Evolutionary conservation across 768 basidiomycete species (phyloP).

Genomic region (Chalciporus sphaerocephalus): DNA sequence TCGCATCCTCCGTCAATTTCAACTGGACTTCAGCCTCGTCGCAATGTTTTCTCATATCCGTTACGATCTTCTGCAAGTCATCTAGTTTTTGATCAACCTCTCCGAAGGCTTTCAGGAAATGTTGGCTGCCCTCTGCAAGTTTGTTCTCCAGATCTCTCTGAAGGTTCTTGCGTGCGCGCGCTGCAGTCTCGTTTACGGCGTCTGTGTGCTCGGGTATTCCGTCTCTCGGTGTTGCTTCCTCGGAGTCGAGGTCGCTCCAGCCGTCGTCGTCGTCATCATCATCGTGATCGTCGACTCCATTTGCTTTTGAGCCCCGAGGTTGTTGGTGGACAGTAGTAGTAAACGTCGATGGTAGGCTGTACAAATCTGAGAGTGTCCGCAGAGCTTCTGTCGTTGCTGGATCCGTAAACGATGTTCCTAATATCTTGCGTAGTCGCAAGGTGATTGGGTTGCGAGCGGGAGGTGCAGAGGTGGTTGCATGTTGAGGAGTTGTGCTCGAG

Average conservation of each 20-base stretch:
- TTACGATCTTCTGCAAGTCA: slow-evolving; percentile 70
- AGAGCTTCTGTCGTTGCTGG: slow-evolving; percentile 76
- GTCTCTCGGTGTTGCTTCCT: slow-evolving; percentile 8
- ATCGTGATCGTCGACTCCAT: no score
- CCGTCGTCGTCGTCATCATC: slow-evolving; percentile 34
- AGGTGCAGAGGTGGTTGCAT: slow-evolving; percentile 8
- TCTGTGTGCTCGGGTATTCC: slow-evolving; percentile 20
- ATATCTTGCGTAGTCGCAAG: slow-evolving; percentile 85
- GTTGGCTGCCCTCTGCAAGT: slow-evolving; percentile 74
- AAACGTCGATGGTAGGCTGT: slow-evolving; percentile 36
- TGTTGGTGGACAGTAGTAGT: slow-evolving; percentile 6
- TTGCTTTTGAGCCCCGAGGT: slow-evolving; percentile 12
- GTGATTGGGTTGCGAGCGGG: slow-evolving; percentile 65
- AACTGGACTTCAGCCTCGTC: slow-evolving; percentile 81
- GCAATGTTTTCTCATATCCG: slow-evolving; percentile 76
- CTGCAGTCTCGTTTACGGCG: slow-evolving; percentile 59
- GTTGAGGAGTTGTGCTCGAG: slow-evolving; percentile 2
- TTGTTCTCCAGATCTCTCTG: slow-evolving; percentile 81
- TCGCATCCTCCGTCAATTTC: slow-evolving; percentile 67
- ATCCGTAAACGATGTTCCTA: slow-evolving; percentile 77
- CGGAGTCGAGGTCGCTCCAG: slow-evolving; percentile 21
- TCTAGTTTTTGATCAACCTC: slow-evolving; percentile 89
- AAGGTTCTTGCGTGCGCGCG: slow-evolving; percentile 71
- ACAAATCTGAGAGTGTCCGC: slow-evolving; percentile 77
- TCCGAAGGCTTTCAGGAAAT: slow-evolving; percentile 79